Conservation (phyloP, 192 early-diverging fungal genomes). For the Gaertneriomyces semiglobifer region DNA sequence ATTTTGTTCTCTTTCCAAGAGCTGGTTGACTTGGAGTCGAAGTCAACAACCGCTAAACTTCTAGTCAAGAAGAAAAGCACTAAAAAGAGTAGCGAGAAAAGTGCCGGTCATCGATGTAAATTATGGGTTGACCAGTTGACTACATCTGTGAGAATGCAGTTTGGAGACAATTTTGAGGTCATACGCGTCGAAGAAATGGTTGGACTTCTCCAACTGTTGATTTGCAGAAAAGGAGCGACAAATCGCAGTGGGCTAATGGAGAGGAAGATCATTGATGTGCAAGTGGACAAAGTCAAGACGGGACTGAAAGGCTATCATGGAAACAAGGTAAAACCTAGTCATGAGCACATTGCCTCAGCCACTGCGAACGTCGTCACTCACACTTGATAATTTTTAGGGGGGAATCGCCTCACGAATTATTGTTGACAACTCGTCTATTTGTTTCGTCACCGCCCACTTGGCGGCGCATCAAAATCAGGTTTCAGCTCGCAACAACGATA, state of each 20-base stretch:
- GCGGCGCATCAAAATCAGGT: conserved; percentile 79
- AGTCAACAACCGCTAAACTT: conserved; percentile 71
- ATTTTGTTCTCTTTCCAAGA: conserved; percentile 84
- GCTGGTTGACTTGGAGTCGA: conserved; percentile 75
- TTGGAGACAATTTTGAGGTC: conserved; percentile 51
- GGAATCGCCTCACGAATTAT: conserved; percentile 71
- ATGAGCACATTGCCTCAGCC: neutral
- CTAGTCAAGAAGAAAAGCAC: conserved; percentile 50
- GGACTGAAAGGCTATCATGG: conserved; percentile 83
- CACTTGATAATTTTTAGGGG: conserved; percentile 46
- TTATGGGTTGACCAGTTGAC: conserved; percentile 80
- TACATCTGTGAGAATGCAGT: conserved; percentile 54
- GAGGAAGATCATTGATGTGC: conserved; percentile 47
- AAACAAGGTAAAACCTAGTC: conserved; percentile 66
- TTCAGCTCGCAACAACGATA: conserved; percentile 70
- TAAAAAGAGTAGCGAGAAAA: conserved; percentile 48
- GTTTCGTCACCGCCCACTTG: conserved; percentile 83
- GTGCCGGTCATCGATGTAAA: conserved; percentile 67
- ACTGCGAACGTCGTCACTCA: neutral
- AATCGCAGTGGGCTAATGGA: conserved; percentile 21
- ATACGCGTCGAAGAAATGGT: conserved; percentile 80
- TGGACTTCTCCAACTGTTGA: conserved; percentile 85
- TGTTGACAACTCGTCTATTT: conserved; percentile 75
- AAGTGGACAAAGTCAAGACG: conserved; percentile 81
- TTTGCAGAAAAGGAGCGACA: conserved; percentile 64